Base-by-base conservation (phyloP, 805 yeast species). In the Tanozyma kutaoensis region DNA sequence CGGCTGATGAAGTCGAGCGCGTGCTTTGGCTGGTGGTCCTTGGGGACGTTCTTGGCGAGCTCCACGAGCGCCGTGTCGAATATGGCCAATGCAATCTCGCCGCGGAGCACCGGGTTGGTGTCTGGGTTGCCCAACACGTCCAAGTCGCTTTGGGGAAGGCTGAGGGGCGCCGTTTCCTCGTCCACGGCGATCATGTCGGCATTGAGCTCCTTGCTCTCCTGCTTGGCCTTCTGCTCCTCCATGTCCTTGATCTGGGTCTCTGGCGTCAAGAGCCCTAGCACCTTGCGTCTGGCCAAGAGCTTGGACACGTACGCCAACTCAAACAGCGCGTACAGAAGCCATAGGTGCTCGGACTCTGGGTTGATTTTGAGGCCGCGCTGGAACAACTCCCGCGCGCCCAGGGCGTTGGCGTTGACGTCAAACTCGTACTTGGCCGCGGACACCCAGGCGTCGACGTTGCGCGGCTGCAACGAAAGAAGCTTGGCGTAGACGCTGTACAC, bases 361-460 rank as follows among this genome's bases (percentile, higher is more conserved):
- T 88, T 88, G 50, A 91, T 79, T 48, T 93, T 66, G 22, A 91
- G 60, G 18, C 78, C 93, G 38, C 79, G 71, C 50, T 86, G 95
- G 50, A 85, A 73, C 15, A 91, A 63, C 8, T 72, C 71, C 50
- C 99, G 69, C 14, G 96, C 86, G 24, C 93, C 86, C 45, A 77
- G 74, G 24, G 93, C 81, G 40, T 85, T 79, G 22, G 88, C 80
- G 50, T 91, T 84, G 16, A 69, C 69, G 40, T 88, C 95, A 42
- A 81, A 76, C 54, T 91, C 97, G 52, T 82, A 84, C 46, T 81
- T 81, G 17, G 96, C 95, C 14, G 95, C 96, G 42, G 82, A 70
- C 23, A 91, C 70, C 98, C 98, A 91, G 12, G 88, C 79, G 40
- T 76, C 79, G 2, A 84, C 69, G 44, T 86, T 80, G 23, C 79